Percentiles rank a stretch among this genome's conserved stretches.
phyloP scores from a whole-genome alignment of 1,284 basidiomycete genomes.

The Apiotrichum siamense region DNA sequence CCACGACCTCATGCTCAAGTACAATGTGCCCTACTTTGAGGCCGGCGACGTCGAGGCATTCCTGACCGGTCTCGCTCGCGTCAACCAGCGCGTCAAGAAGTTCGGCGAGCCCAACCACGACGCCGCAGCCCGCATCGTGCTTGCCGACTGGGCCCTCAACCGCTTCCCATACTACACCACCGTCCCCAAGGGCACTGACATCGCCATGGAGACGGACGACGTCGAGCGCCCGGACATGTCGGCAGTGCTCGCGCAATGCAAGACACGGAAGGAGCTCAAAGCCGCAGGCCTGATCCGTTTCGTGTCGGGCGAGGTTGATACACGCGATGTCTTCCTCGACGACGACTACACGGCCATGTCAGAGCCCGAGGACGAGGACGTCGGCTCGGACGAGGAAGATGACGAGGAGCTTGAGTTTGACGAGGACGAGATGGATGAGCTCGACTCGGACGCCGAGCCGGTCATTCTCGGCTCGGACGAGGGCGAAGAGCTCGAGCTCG shows the following conservation, averaged over 20 bases:
- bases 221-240: constrained; percentile 38
- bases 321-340: constrained; percentile 55
- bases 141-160: constrained; percentile 84
- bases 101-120: constrained; percentile 74
- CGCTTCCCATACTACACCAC: constrained; percentile 72
- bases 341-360: constrained; percentile 50
- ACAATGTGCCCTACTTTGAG: constrained; percentile 79
- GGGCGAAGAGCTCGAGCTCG: constrained; percentile 42
- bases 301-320: constrained; percentile 53
- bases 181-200: constrained; percentile 48
- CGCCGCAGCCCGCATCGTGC: constrained; percentile 71
- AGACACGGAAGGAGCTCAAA: constrained; percentile 56
- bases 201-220: constrained; percentile 14
- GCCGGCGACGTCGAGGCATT: constrained; percentile 67
- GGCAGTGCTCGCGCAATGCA: constrained; percentile 55
- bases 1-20: constrained; percentile 83
- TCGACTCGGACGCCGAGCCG: constrained; percentile 30
- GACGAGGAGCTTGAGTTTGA: constrained; percentile 31
- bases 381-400: constrained; percentile 43
- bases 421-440: constrained; percentile 29
- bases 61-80: constrained; percentile 73
- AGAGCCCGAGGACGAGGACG: constrained; percentile 44
- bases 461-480: constrained; percentile 32
- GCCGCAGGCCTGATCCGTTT: constrained; percentile 57
- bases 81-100: constrained; percentile 72